Percentiles rank a stretch among this genome's conserved stretches.
Evolutionary conservation across 2,329 filamentous ascomycete genomes (phyloP).

Genomic region (Fusarium humuli): DNA sequence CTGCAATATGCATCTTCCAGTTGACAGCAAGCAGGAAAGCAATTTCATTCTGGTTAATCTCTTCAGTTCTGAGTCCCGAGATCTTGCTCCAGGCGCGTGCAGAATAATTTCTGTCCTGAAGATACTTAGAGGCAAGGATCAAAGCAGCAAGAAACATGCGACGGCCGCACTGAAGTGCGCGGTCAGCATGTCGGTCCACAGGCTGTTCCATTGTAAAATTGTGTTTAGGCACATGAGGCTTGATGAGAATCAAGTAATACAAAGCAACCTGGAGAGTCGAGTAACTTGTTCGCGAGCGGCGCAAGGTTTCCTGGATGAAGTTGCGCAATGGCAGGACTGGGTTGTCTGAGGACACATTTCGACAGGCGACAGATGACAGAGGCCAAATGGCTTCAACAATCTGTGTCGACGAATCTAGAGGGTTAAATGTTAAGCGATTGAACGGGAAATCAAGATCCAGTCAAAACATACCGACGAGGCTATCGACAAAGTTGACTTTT

Average conservation of each 20-base stretch:
- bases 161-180: conserved; percentile 92
- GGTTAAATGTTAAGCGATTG: conserved; percentile 50
- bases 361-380: conserved; percentile 82
- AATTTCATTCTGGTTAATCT: conserved; percentile 98
- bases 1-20: conserved; percentile 95
- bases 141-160: conserved; percentile 97
- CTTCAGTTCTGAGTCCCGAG: conserved; percentile 89
- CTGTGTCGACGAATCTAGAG: conserved; percentile 91
- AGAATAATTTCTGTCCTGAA: conserved; percentile 98
- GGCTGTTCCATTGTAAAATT: conserved; percentile 90
- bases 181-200: conserved; percentile 75
- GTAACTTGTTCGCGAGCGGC: conserved; percentile 94
- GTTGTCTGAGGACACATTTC: conserved; percentile 77
- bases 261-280: conserved; percentile 96
- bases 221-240: conserved; percentile 83
- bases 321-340: conserved; percentile 89
- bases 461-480: conserved; percentile 88
- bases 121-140: conserved; percentile 96
- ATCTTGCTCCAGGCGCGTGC: conserved; percentile 99
- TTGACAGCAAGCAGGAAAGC: conserved; percentile 89
- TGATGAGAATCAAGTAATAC: conserved; percentile 95
- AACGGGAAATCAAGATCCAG: conserved; percentile 34
- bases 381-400: conserved; percentile 99
- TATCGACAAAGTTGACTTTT: conserved; percentile 95
- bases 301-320: conserved; percentile 97